Conservation (phyloP, 169 alveolate genomes). For the Amoebophrya sp. region DNA sequence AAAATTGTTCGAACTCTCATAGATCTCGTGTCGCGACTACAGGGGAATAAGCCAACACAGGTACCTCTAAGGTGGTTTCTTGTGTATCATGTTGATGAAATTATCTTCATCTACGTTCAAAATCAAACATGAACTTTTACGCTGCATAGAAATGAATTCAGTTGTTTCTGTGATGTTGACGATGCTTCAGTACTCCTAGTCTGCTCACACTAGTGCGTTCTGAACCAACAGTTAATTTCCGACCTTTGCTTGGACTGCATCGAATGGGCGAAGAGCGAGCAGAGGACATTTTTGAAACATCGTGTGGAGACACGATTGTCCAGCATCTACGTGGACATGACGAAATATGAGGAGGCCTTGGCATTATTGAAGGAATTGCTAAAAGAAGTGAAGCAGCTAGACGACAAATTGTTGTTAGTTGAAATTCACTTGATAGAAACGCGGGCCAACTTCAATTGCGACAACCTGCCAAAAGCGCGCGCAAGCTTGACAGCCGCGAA, state of each 20-base stretch:
- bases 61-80: neutral
- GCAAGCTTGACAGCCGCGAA: conserved; percentile 90
- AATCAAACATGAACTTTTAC: neutral
- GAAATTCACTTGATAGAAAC: conserved; percentile 84
- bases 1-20: neutral
- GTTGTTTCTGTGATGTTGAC: neutral
- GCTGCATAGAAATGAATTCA: neutral
- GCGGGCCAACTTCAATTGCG: conserved; percentile 72
- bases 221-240: neutral
- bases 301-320: neutral
- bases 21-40: neutral
- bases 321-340: conserved; percentile 11
- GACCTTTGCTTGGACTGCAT: neutral
- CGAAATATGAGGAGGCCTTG: neutral
- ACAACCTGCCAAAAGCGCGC: conserved; percentile 73
- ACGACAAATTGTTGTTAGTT: conserved; percentile 82
- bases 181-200: neutral
- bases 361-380: conserved; percentile 42
- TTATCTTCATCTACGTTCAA: too few species aligned
- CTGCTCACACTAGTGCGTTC: neutral
- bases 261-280: neutral
- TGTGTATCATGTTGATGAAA: neutral
- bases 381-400: conserved; percentile 82
- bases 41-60: neutral
- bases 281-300: neutral